These are phyloP conservation scores for Penicillium sp. DNA, from an alignment of 2,329 filamentous ascomycete genomes.

Conservation along the genomic window DNA sequence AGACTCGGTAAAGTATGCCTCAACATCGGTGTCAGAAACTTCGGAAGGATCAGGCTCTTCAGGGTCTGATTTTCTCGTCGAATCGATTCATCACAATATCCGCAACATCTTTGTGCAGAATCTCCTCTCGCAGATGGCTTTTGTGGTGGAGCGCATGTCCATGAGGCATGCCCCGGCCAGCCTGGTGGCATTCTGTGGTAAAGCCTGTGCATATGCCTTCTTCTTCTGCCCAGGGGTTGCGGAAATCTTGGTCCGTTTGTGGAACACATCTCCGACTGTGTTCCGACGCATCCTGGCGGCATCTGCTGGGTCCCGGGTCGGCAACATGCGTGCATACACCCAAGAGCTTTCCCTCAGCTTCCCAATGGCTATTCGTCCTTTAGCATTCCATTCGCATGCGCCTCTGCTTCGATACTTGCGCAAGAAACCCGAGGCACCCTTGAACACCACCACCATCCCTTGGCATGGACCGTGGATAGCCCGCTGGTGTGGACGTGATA, in stretches of 20 bases:
- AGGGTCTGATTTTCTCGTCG: slow-evolving; percentile 61
- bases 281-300: slow-evolving; percentile 67
- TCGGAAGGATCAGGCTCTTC: slow-evolving; percentile 53
- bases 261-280: slow-evolving; percentile 63
- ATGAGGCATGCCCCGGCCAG: slow-evolving; percentile 65
- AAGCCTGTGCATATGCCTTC: slow-evolving; percentile 86
- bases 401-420: slow-evolving; percentile 55
- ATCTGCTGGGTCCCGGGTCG: slow-evolving; percentile 56
- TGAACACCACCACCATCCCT: slow-evolving; percentile 65
- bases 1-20: slow-evolving; percentile 33
- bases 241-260: slow-evolving; percentile 74
- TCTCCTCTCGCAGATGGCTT: slow-evolving; percentile 72
- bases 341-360: slow-evolving; percentile 64
- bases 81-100: slow-evolving; percentile 81
- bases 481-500: slow-evolving; percentile 80
- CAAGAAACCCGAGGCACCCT: slow-evolving; percentile 59
- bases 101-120: slow-evolving; percentile 81
- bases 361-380: slow-evolving; percentile 57
- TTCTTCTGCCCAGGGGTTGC: slow-evolving; percentile 85
- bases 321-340: slow-evolving; percentile 47
- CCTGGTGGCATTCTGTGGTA: slow-evolving; percentile 78
- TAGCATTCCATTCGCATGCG: slow-evolving; percentile 60
- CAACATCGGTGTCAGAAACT: slow-evolving; percentile 47
- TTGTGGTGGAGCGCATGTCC: slow-evolving; percentile 86
- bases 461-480: slow-evolving; percentile 83